A percentile compares a stretch with the other conserved stretches of the same genome.
phyloP scores from a whole-genome alignment of 352 stramenopile species.

The Pythium rishiriense region DNA sequence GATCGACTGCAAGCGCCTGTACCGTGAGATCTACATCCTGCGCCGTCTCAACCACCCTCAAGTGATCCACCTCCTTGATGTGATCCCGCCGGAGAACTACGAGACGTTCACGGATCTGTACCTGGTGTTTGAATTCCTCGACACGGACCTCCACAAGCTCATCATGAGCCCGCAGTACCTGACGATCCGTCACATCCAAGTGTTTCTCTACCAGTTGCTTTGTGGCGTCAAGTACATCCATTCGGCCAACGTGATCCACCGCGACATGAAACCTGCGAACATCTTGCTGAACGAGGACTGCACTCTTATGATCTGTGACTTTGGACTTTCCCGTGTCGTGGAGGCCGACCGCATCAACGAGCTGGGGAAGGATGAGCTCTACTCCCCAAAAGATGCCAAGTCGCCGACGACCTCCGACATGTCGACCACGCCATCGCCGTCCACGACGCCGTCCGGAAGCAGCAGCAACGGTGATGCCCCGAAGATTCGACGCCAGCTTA shows the following conservation, averaged over 20 bases:
- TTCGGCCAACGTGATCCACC: slow-evolving; percentile 89
- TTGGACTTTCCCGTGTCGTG: slow-evolving; percentile 81
- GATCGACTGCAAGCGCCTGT: slow-evolving; percentile 87
- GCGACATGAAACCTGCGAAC: slow-evolving; percentile 89
- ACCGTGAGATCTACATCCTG: slow-evolving; percentile 88
- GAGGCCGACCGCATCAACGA: slow-evolving; percentile 79
- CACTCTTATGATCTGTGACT: slow-evolving; percentile 88
- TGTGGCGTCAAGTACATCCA: slow-evolving; percentile 97
- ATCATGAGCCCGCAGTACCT: slow-evolving; percentile 93
- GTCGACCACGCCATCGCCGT: slow-evolving; percentile 56
- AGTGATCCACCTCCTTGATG: slow-evolving; percentile 82
- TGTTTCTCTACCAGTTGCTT: slow-evolving; percentile 96
- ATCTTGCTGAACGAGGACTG: slow-evolving; percentile 89
- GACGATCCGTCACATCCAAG: slow-evolving; percentile 95
- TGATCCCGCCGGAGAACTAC: slow-evolving; percentile 82
- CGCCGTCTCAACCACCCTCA: slow-evolving; percentile 78
- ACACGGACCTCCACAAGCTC: slow-evolving; percentile 94
- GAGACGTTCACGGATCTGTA: slow-evolving; percentile 90
- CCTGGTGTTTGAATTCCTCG: slow-evolving; percentile 92
- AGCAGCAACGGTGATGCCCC: slow-evolving; percentile 47
- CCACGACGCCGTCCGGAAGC: slow-evolving; percentile 69
- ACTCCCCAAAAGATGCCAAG: slow-evolving; percentile 79
- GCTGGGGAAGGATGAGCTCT: slow-evolving; percentile 63
- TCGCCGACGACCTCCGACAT: slow-evolving; percentile 76
- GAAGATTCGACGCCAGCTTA: slow-evolving; percentile 91